phyloP scores from a whole-genome alignment of 345 rosid species.

The Stellera chamaejasme region DNA sequence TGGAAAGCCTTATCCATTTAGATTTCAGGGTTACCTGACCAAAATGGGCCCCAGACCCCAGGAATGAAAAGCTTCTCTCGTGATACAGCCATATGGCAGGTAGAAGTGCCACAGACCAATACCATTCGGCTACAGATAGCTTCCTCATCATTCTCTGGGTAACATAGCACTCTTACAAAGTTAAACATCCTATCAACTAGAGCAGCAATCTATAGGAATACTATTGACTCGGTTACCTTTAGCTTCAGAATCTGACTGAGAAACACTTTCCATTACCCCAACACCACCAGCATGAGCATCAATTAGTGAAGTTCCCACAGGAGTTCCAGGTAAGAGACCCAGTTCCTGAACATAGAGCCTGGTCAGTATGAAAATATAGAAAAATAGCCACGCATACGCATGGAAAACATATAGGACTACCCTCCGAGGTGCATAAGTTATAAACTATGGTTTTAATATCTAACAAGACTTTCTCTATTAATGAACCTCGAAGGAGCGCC shows the following conservation, averaged over 20 bases:
- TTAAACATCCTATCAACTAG: neutral
- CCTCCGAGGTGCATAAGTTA: slow-evolving; percentile 20
- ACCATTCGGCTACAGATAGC: slow-evolving; percentile 75
- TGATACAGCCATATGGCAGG: slow-evolving; percentile 95
- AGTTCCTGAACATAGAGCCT: slow-evolving; percentile 49
- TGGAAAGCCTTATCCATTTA: neutral
- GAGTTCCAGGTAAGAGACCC: slow-evolving; percentile 71
- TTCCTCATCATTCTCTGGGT: slow-evolving; percentile 49
- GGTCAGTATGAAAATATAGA: slow-evolving; percentile 4
- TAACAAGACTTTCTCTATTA: slow-evolving; percentile 20
- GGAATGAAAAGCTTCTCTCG: slow-evolving; percentile 79
- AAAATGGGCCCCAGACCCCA: slow-evolving; percentile 98
- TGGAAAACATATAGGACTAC: slow-evolving; percentile 9
- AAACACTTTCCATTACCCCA: slow-evolving; percentile 83
- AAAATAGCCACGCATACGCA: slow-evolving; percentile 8
- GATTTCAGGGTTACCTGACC: slow-evolving; percentile 65
- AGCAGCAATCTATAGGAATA: slow-evolving; percentile 1
- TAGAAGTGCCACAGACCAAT: slow-evolving; percentile 92
- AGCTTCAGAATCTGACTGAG: slow-evolving; percentile 29
- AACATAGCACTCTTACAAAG: slow-evolving; percentile 1
- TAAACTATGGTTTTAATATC: slow-evolving; percentile 16
- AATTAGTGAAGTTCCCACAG: slow-evolving; percentile 84
- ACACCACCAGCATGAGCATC: slow-evolving; percentile 99
- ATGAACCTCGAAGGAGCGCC: slow-evolving; percentile 34
- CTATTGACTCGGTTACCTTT: slow-evolving; percentile 35